phyloP scores from a whole-genome alignment of 805 yeast species.

The Lipomyces anomalus region DNA sequence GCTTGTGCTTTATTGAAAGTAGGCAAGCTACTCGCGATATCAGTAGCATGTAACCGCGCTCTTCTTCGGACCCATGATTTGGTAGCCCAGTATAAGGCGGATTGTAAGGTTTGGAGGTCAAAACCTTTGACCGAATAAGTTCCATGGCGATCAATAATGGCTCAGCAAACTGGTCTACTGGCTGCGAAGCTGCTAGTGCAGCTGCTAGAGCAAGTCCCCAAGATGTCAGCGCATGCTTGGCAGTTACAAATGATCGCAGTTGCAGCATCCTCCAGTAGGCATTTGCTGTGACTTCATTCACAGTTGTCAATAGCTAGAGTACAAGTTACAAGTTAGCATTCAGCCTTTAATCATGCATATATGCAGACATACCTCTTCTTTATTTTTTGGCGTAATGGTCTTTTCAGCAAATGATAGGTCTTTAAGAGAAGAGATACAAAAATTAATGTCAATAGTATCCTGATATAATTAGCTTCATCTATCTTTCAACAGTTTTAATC shows the following conservation, averaged over 20 bases:
- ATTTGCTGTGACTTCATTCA: conserved; percentile 10
- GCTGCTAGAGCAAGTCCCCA: conserved; percentile 49
- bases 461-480: conserved; percentile 27
- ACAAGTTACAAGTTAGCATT: conserved; percentile 27
- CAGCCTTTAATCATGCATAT: conserved; percentile 5
- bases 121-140: conserved; percentile 25
- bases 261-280: conserved; percentile 17
- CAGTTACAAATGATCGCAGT: conserved; percentile 18
- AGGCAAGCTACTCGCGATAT: conserved; percentile 47
- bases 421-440: conserved; percentile 33
- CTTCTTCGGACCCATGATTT: conserved; percentile 29
- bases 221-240: conserved; percentile 21
- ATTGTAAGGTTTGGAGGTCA: conserved; percentile 31
- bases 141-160: conserved; percentile 27
- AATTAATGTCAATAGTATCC: conserved; percentile 29
- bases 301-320: conserved; percentile 7
- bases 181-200: conserved; percentile 37
- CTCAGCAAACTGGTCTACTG: conserved; percentile 32
- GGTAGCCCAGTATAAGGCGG: conserved; percentile 36
- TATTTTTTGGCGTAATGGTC: conserved; percentile 18
- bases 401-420: conserved; percentile 32
- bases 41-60: conserved; percentile 37
- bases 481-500: no score
- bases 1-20: conserved; percentile 45
- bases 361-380: not conserved